Conservation (phyloP, 1,284 basidiomycete species). For the Serendipita sp. region DNA sequence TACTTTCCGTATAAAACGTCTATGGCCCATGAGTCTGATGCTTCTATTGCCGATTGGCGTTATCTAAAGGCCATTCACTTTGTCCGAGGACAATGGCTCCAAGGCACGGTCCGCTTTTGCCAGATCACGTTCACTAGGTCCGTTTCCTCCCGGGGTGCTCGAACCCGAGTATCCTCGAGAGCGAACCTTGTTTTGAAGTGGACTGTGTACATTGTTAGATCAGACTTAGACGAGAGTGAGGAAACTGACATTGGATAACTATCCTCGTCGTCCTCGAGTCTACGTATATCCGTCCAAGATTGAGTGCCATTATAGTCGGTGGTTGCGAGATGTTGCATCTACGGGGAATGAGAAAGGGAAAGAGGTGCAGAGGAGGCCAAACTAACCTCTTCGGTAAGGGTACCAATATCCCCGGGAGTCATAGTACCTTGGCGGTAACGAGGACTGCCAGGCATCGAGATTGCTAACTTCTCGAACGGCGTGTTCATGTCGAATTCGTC, state of each 20-base stretch:
- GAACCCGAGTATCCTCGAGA: conserved; percentile 78
- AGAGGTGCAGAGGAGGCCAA: background rate
- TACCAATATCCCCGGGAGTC: conserved; percentile 88
- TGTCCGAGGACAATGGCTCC: conserved; percentile 12
- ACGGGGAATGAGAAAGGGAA: conserved; percentile 7
- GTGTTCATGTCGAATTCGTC: conserved; percentile 34
- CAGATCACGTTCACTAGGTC: conserved; percentile 73
- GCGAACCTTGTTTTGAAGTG: conserved; percentile 81
- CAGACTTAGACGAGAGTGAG: conserved; percentile 12
- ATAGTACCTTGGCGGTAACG: conserved; percentile 61
- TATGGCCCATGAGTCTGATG: too few relatives aligned
- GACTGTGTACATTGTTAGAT: conserved; percentile 32
- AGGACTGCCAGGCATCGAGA: conserved; percentile 80
- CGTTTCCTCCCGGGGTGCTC: conserved; percentile 68
- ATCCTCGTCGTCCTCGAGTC: conserved; percentile 72
- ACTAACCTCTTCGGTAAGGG: conserved; percentile 71
- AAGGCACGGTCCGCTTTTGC: conserved; percentile 73
- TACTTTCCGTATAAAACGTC: too few relatives aligned
- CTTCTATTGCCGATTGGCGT: too few relatives aligned
- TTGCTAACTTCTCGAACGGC: conserved; percentile 53
- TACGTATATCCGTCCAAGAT: conserved; percentile 36
- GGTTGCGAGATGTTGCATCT: conserved; percentile 78
- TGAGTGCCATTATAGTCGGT: conserved; percentile 77
- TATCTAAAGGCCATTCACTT: conserved; percentile 10
- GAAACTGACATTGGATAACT: conserved; percentile 70